Evolutionary conservation across 2,329 filamentous ascomycete genomes (phyloP), one percentile per base, ranked within the genome.

Genomic region (Hymenoscyphus linearis): DNA sequence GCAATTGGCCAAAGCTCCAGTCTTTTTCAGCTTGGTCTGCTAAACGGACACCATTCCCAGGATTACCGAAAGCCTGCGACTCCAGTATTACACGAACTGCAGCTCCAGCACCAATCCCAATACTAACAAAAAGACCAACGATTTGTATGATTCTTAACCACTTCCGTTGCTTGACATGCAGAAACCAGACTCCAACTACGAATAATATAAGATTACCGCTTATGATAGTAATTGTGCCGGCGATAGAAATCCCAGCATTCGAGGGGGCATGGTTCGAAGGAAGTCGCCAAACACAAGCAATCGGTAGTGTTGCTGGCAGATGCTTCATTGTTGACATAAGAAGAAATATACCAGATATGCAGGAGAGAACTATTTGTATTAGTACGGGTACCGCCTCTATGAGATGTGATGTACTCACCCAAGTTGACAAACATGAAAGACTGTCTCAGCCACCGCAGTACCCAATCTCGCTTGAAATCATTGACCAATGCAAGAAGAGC

Each of bases 341-440:
- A 92, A 98, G 70, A 93, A 99, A 79, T 91, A 99, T 81, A 96
- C 98, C 70, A 81, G 92, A 57, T 96, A 96, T 72, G 57, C 80
- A 81, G 4, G 81, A 83, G 14, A 89, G 78, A 0, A 77, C 78
- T 50, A 50, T 50, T 25, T 22, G 7, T 26, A 22, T 50, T 22
- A 50, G 44, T 18, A 25, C 22, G 10, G 22, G 10, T 16, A 47
- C 22, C 9, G 14, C 10, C 10, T 25, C 18, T 10, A 13, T 18
- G 3, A 12, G 22, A 40, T 16, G 22, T 18, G 18, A 18, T 18
- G 44, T 25, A 50, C 18, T 12, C 7, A 50, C 44, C 44, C 63
- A 88, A 74, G 72, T 87, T 89, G 63, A 83, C 77, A 62, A 88
- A 79, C 85, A 89, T 89, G 66, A 88, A 79, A 25, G 82, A 74